phyloP scores from a whole-genome alignment of 2,329 filamentous ascomycete species.

The Celoporthe dispersa region DNA sequence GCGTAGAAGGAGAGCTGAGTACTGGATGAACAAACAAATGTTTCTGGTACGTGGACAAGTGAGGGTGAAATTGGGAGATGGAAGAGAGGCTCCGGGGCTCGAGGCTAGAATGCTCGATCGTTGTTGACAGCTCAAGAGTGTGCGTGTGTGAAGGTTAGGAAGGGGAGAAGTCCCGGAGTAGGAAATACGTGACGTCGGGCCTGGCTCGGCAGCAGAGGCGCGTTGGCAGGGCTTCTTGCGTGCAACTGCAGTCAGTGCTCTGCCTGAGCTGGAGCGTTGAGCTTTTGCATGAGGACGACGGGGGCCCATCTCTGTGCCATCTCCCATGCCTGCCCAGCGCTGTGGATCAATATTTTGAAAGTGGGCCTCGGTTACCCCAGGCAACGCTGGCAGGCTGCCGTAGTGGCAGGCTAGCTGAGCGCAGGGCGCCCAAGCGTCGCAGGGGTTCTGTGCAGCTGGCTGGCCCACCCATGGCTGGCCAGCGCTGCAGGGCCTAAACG shows the following conservation, averaged over 20 bases:
- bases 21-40: constrained; percentile 4
- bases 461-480: neutral
- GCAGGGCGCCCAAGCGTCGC: neutral
- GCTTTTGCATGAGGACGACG: constrained; percentile 4
- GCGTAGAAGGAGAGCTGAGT: neutral
- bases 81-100: neutral
- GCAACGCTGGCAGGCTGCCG: constrained; percentile 1
- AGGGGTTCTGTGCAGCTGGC: neutral
- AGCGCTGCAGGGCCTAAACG: neutral
- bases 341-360: constrained; percentile 17
- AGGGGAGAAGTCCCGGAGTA: neutral
- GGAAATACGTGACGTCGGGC: constrained; percentile 12
- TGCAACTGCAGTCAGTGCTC: neutral
- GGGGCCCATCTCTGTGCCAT: neutral
- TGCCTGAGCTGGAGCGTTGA: neutral
- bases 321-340: neutral
- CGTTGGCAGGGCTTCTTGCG: constrained; percentile 1
- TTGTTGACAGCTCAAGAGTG: neutral
- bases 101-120: neutral
- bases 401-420: neutral
- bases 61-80: neutral
- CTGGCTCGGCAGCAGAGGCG: neutral
- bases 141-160: neutral
- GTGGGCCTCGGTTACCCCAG: constrained; percentile 9
- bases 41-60: neutral